Evolutionary conservation across 345 rosid species (phyloP).

Genomic region (Lepidium sativum): DNA sequence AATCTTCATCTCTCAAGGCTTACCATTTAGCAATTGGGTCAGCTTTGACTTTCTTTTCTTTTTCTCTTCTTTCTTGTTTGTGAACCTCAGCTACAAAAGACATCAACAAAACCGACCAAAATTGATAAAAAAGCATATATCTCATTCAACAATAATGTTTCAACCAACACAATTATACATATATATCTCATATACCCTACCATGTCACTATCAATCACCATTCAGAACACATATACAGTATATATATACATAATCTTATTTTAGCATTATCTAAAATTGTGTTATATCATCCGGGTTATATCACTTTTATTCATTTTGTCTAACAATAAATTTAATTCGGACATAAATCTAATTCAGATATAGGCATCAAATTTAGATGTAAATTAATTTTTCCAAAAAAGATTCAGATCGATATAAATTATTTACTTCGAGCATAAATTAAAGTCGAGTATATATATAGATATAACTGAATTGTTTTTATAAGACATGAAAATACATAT

Average conservation of each 20-base stretch:
- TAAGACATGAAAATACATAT: no score
- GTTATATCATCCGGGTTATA: background rate
- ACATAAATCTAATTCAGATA: no score
- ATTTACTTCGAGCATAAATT: no score
- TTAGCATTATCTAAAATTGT: background rate
- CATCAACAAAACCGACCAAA: conserved; percentile 17
- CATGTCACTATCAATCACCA: background rate
- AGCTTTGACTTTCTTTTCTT: no score
- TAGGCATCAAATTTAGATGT: no score
- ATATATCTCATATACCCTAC: background rate
- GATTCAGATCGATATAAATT: no score
- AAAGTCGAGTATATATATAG: no score
- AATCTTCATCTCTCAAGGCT: no score
- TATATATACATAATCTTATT: background rate
- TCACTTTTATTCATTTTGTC: background rate
- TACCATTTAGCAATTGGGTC: no score
- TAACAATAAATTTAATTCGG: background rate
- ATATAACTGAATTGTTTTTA: no score
- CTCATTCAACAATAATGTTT: background rate
- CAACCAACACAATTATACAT: background rate
- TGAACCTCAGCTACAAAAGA: background rate
- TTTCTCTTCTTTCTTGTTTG: background rate
- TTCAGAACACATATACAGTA: background rate
- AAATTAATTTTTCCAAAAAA: no score
- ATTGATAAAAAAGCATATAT: background rate